Conservation (phyloP, 2,329 filamentous ascomycete genomes). For the Phialophora chinensis region DNA sequence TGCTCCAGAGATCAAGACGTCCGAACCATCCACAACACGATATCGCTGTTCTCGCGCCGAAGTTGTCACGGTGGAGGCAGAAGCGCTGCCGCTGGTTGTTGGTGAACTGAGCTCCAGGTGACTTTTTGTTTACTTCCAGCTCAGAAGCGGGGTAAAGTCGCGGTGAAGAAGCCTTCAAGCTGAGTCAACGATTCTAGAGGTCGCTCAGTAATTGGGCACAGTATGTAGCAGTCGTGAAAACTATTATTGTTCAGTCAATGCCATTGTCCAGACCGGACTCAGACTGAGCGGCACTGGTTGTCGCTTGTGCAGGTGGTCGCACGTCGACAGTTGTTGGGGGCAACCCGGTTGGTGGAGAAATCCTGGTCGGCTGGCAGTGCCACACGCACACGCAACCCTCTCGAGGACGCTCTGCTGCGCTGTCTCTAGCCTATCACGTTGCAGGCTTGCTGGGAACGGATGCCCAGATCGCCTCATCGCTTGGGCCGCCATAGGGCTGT, state of each 20-base stretch:
- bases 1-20: slow-evolving; percentile 30
- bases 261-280: slow-evolving; percentile 1
- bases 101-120: slow-evolving; percentile 7
- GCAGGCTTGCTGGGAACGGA: not conserved
- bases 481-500: not conserved
- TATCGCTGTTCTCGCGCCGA: not conserved
- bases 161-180: not conserved
- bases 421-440: slow-evolving; percentile 4
- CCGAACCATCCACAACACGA: slow-evolving; percentile 30
- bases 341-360: slow-evolving; percentile 6
- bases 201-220: not conserved
- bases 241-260: not conserved
- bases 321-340: slow-evolving; percentile 8
- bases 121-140: slow-evolving; percentile 26
- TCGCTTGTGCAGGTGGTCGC: not conserved
- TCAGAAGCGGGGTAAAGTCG: slow-evolving; percentile 15
- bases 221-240: not conserved
- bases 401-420: not conserved
- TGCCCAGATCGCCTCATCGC: slow-evolving; percentile 3
- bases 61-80: not conserved
- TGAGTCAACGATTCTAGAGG: not conserved
- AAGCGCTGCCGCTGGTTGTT: not conserved
- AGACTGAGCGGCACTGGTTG: not conserved
- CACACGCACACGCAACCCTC: not conserved
- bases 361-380: not conserved